Evolutionary conservation across 2,329 filamentous ascomycete species (phyloP).

Genomic region (Waltergamsia citrina): DNA sequence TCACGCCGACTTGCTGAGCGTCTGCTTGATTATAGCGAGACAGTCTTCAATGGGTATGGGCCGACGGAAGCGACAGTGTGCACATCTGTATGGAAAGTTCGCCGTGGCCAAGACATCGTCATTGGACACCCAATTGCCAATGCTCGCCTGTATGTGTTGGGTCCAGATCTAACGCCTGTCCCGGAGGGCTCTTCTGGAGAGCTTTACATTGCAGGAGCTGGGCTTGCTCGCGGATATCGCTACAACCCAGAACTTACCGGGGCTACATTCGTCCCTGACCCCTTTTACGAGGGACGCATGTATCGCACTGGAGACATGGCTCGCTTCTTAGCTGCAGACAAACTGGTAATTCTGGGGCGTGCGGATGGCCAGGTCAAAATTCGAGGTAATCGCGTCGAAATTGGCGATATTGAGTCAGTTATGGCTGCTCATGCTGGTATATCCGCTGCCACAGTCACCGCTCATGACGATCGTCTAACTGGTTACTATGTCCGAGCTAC

Average conservation of each 20-base stretch:
- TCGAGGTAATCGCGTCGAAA: constrained; percentile 10
- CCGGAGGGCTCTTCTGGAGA: constrained; percentile 25
- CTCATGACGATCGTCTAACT: constrained; percentile 6
- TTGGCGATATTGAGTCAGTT: constrained; percentile 11
- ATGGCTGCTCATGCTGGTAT: constrained; percentile 6
- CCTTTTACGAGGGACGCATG: constrained; percentile 7
- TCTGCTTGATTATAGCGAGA: constrained; percentile 6
- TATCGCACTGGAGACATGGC: constrained; percentile 13
- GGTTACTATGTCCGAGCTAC: constrained; percentile 7
- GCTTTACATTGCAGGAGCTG: constrained; percentile 19
- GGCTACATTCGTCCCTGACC: constrained; percentile 5
- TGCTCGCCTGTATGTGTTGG: constrained; percentile 28
- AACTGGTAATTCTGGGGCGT: constrained; percentile 10
- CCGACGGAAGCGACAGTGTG: constrained; percentile 15
- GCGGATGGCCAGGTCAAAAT: constrained; percentile 13
- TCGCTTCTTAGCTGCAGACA: constrained; percentile 6
- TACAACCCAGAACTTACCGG: constrained; percentile 7
- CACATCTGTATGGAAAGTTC: constrained; percentile 12
- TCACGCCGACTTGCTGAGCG: constrained; percentile 6
- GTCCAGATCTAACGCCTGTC: constrained; percentile 19
- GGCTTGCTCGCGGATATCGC: constrained; percentile 13
- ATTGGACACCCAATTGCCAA: constrained; percentile 12
- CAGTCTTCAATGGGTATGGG: constrained; percentile 17
- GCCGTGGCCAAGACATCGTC: constrained; percentile 8
- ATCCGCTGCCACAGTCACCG: constrained; percentile 6